A percentile compares a stretch with the other conserved stretches of the same genome.
Conservation (phyloP, 345 rosid genomes). For the Eucalyptus viminalis region DNA sequence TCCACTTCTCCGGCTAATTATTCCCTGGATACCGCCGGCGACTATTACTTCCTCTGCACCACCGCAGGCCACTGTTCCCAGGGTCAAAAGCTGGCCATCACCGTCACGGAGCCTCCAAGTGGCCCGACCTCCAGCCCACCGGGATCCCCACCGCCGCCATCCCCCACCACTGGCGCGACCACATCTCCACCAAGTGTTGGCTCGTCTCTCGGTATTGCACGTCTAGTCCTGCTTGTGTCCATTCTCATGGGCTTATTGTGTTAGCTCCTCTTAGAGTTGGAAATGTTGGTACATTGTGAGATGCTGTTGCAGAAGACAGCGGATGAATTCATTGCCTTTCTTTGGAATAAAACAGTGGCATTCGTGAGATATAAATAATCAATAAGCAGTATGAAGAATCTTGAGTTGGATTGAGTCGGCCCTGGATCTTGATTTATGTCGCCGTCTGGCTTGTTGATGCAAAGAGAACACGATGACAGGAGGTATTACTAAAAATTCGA, state of each 20-base stretch:
- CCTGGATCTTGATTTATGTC: not conserved
- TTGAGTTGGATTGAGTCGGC: not conserved
- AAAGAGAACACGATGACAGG: too few relatives aligned
- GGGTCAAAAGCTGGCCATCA: slow-evolving; percentile 18
- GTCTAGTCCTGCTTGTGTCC: not conserved
- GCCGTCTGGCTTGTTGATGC: not conserved
- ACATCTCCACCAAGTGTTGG: not conserved
- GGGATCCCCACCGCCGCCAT: not conserved
- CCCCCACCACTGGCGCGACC: not conserved
- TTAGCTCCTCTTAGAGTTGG: not conserved
- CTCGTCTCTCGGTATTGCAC: not conserved
- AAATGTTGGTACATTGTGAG: not conserved
- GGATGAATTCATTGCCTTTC: not conserved
- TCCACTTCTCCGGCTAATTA: slow-evolving; percentile 13
- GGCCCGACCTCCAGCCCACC: not conserved
- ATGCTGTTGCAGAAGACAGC: not conserved
- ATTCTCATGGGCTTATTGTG: not conserved
- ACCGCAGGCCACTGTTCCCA: slow-evolving; percentile 14
- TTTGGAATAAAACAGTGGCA: not conserved
- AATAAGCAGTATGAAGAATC: not conserved
- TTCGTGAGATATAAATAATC: not conserved
- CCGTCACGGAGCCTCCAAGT: not conserved
- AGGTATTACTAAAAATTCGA: too few relatives aligned
- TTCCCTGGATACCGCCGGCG: slow-evolving; percentile 21
- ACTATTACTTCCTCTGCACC: slow-evolving; percentile 19